Conservation (phyloP, 2,329 filamentous ascomycete species). For the Pseudogymnoascus verrucosus region DNA sequence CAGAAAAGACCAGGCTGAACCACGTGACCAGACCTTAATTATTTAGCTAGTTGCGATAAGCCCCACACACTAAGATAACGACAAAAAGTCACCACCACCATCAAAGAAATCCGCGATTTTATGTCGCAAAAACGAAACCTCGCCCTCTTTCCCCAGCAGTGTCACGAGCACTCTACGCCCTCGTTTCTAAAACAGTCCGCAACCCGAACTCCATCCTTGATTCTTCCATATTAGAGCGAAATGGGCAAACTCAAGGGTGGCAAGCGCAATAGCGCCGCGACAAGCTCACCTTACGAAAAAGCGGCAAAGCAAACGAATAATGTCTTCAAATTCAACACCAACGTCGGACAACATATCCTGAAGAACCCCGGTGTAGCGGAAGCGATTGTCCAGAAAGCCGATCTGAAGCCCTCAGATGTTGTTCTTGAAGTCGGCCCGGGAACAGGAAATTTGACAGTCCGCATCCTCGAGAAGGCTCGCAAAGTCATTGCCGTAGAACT, state of each 20-base stretch:
- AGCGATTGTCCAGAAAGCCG: constrained; percentile 77
- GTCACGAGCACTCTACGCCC: background rate
- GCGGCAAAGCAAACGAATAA: constrained; percentile 48
- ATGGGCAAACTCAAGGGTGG: constrained; percentile 28
- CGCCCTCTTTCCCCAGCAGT: background rate
- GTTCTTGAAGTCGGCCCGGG: constrained; percentile 91
- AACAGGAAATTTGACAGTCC: constrained; percentile 80
- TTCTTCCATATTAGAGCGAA: background rate
- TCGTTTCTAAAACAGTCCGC: background rate
- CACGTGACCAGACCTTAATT: constrained; percentile 1
- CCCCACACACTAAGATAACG: constrained; percentile 10
- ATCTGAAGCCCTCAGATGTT: constrained; percentile 80
- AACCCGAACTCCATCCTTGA: background rate
- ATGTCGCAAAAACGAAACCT: background rate
- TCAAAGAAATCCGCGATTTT: constrained; percentile 8
- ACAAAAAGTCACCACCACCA: constrained; percentile 7
- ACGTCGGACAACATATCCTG: constrained; percentile 79
- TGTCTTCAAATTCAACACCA: constrained; percentile 96
- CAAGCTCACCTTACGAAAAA: constrained; percentile 24
- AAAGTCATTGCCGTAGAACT: constrained; percentile 79
- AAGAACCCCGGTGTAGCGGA: constrained; percentile 84
- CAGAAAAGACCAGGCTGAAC: constrained; percentile 7
- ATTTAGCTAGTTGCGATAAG: background rate
- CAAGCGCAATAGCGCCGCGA: constrained; percentile 26
- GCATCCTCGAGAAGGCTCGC: constrained; percentile 81